Evolutionary conservation across 2,329 filamentous ascomycete genomes (phyloP).

Genomic region (Aspergillus sp.): DNA sequence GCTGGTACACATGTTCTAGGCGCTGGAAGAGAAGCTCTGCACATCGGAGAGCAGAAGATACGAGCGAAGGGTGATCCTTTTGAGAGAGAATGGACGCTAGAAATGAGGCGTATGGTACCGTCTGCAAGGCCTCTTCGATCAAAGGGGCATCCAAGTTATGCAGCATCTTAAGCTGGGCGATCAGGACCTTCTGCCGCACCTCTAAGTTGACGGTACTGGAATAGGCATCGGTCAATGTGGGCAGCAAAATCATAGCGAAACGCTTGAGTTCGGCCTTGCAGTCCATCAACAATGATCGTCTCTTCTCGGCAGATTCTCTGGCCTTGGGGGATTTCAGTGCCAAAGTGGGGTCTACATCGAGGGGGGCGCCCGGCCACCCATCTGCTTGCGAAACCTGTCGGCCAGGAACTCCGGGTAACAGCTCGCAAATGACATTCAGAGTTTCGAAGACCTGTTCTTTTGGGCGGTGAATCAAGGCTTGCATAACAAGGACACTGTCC

Average conservation of each 20-base stretch:
- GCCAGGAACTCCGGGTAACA: slow-evolving; percentile 73
- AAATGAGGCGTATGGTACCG: slow-evolving; percentile 94
- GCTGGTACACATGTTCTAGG: slow-evolving; percentile 83
- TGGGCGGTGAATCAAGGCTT: slow-evolving; percentile 91
- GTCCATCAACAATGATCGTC: slow-evolving; percentile 75
- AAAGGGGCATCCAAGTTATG: slow-evolving; percentile 87
- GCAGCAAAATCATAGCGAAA: slow-evolving; percentile 89
- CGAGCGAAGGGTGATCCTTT: slow-evolving; percentile 84
- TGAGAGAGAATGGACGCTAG: slow-evolving; percentile 93
- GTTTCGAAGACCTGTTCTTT: slow-evolving; percentile 97
- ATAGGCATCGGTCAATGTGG: slow-evolving; percentile 92
- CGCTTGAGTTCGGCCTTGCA: slow-evolving; percentile 85
- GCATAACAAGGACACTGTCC: slow-evolving; percentile 97
- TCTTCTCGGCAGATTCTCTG: slow-evolving; percentile 68
- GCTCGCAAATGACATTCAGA: slow-evolving; percentile 93
- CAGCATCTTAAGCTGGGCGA: slow-evolving; percentile 96
- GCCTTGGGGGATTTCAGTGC: slow-evolving; percentile 33
- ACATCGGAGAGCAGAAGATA: slow-evolving; percentile 83
- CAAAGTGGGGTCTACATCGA: slow-evolving; percentile 47
- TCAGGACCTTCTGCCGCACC: slow-evolving; percentile 91
- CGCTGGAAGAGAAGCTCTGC: slow-evolving; percentile 84
- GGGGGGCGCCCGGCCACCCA: slow-evolving; percentile 45
- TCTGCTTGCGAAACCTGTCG: slow-evolving; percentile 54
- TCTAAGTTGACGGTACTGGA: slow-evolving; percentile 95
- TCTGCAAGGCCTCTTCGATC: slow-evolving; percentile 77